These are phyloP conservation scores for Mortierella sp. DNA, from an alignment of 371 early-diverging fungal genomes.

Conservation along the genomic window DNA sequence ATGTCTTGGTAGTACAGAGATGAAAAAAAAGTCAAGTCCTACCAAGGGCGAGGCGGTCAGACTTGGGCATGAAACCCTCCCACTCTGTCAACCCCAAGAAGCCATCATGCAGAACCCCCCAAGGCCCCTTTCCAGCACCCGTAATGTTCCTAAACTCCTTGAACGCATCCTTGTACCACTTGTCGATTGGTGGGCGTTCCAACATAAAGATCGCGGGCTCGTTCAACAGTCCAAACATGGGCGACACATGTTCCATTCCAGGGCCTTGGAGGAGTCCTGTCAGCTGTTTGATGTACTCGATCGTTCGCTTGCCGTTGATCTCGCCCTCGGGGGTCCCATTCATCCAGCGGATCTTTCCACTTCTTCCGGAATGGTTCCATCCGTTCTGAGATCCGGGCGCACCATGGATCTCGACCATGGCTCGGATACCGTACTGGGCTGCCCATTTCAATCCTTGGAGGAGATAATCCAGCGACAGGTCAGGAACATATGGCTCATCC, in stretches of 20 bases:
- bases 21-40: not conserved
- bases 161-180: slow-evolving; percentile 54
- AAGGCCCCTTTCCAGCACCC: slow-evolving; percentile 34
- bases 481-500: slow-evolving; percentile 73
- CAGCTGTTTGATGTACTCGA: slow-evolving; percentile 60
- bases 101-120: slow-evolving; percentile 55
- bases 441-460: slow-evolving; percentile 75
- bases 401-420: slow-evolving; percentile 82
- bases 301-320: slow-evolving; percentile 49
- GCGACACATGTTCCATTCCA: slow-evolving; percentile 64
- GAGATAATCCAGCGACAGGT: slow-evolving; percentile 68
- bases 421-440: slow-evolving; percentile 76
- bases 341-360: slow-evolving; percentile 62
- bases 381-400: slow-evolving; percentile 87
- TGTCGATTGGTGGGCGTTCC: slow-evolving; percentile 22
- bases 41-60: slow-evolving; percentile 54
- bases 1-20: not conserved
- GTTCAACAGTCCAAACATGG: slow-evolving; percentile 69
- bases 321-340: slow-evolving; percentile 52
- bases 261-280: slow-evolving; percentile 60
- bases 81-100: slow-evolving; percentile 55
- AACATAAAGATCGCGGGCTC: slow-evolving; percentile 59
- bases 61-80: slow-evolving; percentile 56
- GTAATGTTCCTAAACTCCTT: slow-evolving; percentile 40
- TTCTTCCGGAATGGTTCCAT: slow-evolving; percentile 78